Percentiles rank a stretch among this genome's conserved stretches.
Evolutionary conservation across 306 rosid species (phyloP).

Genomic region (Glycyrrhiza uralensis): DNA sequence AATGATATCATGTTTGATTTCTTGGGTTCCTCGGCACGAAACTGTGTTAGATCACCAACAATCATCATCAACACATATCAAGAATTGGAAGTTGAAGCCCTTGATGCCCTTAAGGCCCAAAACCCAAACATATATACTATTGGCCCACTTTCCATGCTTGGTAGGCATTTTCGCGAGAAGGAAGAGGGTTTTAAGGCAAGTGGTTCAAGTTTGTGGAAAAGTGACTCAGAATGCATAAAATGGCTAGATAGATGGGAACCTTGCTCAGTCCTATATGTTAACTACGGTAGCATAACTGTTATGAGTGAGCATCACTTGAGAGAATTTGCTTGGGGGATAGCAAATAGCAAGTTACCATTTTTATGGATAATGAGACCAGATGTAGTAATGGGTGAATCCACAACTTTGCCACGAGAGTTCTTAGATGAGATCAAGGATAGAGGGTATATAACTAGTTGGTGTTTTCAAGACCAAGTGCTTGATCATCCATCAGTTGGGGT

Average conservation of each 20-base stretch:
- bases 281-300: conserved; percentile 10
- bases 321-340: conserved; percentile 23
- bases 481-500: neutral
- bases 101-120: neutral
- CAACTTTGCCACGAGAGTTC: neutral
- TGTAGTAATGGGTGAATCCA: neutral
- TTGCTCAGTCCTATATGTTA: neutral
- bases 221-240: neutral
- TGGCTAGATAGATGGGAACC: conserved; percentile 8
- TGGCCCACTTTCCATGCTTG: conserved; percentile 2
- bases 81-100: neutral
- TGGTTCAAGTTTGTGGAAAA: conserved; percentile 9
- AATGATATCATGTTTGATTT: neutral
- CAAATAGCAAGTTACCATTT: conserved; percentile 10
- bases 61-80: neutral
- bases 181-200: neutral
- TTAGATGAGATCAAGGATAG: neutral
- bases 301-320: neutral
- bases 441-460: conserved; percentile 16
- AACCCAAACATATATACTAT: conserved; percentile 1
- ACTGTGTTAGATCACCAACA: neutral
- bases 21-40: neutral
- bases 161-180: neutral
- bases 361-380: conserved; percentile 21
- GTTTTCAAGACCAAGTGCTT: neutral